Conservation (phyloP, 805 yeast genomes). For the Saturnispora halmiae region DNA sequence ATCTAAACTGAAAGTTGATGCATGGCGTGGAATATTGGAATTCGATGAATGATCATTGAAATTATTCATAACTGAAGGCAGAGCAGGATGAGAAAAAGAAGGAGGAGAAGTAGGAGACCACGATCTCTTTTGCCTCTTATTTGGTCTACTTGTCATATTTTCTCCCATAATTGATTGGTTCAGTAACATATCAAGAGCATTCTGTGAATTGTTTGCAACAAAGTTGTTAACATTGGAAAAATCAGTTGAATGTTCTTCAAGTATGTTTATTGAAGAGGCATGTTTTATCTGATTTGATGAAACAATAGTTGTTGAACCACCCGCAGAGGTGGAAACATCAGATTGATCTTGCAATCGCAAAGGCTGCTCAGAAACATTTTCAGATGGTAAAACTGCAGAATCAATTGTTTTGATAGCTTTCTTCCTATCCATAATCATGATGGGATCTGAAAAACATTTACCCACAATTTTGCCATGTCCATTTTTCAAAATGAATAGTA, state of each 20-base stretch:
- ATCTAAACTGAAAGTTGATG: constrained; percentile 21
- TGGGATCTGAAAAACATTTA: constrained; percentile 58
- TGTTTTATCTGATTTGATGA: constrained; percentile 5
- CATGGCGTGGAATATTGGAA: constrained; percentile 4
- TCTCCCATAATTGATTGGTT: constrained; percentile 13
- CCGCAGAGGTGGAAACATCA: not conserved
- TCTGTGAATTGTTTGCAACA: constrained; percentile 8
- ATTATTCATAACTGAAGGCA: too few relatives aligned
- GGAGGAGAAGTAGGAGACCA: constrained; percentile 24
- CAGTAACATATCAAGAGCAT: constrained; percentile 9
- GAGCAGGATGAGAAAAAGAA: too few relatives aligned
- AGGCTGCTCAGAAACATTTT: too few relatives aligned
- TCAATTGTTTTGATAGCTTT: constrained; percentile 36
- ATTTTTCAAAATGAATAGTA: constrained; percentile 61
- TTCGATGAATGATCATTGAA: not conserved
- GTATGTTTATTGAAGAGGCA: not conserved
- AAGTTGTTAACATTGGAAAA: constrained; percentile 5
- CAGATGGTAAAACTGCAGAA: constrained; percentile 7
- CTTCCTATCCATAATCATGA: constrained; percentile 92
- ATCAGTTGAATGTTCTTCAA: constrained; percentile 4
- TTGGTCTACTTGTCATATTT: constrained; percentile 14
- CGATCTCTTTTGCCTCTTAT: constrained; percentile 28
- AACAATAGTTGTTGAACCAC: constrained; percentile 6
- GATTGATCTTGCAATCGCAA: not conserved
- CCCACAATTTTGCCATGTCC: constrained; percentile 56